Conservation (phyloP, 768 basidiomycete species). For the Hortiboletus campestris region DNA sequence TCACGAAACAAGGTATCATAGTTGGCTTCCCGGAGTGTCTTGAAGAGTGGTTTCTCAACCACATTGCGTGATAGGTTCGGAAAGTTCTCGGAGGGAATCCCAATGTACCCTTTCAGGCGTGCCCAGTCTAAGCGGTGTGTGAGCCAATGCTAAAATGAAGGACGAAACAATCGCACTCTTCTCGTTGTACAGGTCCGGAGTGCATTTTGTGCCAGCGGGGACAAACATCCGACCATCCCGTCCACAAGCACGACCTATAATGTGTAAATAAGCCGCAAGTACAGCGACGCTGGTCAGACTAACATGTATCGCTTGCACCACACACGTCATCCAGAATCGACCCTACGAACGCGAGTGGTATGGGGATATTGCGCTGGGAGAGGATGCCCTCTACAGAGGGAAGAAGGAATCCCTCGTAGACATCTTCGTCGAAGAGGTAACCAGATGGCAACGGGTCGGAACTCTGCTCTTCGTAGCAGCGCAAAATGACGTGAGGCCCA, state of each 20-base stretch:
- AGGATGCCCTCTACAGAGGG: background rate
- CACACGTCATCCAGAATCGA: conserved; percentile 16
- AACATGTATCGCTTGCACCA: conserved; percentile 7
- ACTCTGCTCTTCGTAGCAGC: conserved; percentile 15
- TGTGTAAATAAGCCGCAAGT: background rate
- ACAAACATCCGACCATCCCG: background rate
- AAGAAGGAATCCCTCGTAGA: conserved; percentile 5
- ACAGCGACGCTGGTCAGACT: background rate
- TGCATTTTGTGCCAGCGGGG: background rate
- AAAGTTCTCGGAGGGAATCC: background rate
- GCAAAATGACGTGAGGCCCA: conserved; percentile 13
- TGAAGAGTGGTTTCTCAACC: conserved; percentile 7
- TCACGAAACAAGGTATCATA: conserved; percentile 6
- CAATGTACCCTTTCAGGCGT: conserved; percentile 4
- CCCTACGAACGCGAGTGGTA: conserved; percentile 5
- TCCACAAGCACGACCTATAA: conserved; percentile 8
- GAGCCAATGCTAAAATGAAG: background rate
- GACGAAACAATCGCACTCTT: background rate
- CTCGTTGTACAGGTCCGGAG: conserved; percentile 13
- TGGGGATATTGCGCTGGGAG: conserved; percentile 1
- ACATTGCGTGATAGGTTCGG: background rate
- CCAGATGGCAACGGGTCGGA: conserved; percentile 4
- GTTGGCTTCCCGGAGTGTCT: background rate
- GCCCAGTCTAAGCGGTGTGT: conserved; percentile 8
- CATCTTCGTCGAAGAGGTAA: background rate